phyloP scores from a whole-genome alignment of 306 rosid genomes.

The Vigna radiata region DNA sequence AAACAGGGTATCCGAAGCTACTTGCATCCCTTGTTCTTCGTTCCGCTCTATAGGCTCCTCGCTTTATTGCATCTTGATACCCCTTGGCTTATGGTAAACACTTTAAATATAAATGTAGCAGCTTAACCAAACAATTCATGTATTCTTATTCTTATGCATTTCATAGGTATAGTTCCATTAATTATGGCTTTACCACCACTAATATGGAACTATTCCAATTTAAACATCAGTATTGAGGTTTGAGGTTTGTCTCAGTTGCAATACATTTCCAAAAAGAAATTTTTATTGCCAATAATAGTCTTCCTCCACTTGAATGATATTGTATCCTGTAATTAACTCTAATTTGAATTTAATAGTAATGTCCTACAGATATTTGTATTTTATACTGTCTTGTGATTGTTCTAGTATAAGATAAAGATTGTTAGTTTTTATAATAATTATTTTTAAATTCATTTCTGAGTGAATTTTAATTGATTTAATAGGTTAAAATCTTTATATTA shows the following conservation, averaged over 20 bases:
- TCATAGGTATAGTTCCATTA: constrained; percentile 22
- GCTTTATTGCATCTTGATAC: constrained; percentile 72
- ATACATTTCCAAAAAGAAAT: too few species aligned
- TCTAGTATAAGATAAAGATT: neutral
- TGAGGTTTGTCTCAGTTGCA: too few species aligned
- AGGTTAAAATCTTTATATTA: neutral
- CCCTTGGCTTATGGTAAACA: constrained; percentile 80
- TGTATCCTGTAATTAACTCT: neutral
- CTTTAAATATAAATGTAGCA: neutral
- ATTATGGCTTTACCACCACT: too few species aligned
- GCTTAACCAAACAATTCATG: neutral
- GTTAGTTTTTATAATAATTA: neutral
- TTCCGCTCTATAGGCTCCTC: constrained; percentile 69
- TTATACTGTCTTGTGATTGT: too few species aligned
- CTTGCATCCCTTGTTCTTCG: constrained; percentile 86
- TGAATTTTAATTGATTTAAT: neutral
- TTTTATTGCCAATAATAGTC: too few species aligned
- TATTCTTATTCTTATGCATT: neutral
- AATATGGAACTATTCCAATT: too few species aligned
- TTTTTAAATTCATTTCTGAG: neutral
- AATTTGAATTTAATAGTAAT: neutral
- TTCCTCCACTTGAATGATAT: too few species aligned
- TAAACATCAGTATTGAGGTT: too few species aligned
- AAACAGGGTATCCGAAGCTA: constrained; percentile 84
- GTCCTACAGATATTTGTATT: too few species aligned